Base-by-base conservation (phyloP, 1,284 basidiomycete genomes). In the Amylostereum areolatum region DNA sequence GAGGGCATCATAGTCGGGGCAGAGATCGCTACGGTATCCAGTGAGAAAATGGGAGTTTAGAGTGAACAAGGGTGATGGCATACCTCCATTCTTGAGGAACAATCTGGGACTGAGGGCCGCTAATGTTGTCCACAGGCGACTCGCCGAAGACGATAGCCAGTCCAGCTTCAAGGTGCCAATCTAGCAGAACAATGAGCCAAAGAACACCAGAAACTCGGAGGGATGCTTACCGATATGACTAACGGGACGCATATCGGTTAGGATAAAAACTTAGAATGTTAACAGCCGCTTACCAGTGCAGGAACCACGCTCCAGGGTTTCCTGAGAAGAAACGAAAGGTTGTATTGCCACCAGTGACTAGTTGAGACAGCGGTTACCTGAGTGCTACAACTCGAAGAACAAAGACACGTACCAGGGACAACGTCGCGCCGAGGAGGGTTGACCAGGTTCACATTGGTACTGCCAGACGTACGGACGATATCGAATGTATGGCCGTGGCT, bases 251-350 rank as follows among this genome's bases (percentile, higher is more conserved):
- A 28, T 24, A 6, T 12, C 4, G n/a, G 41, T 25, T 24, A 43
- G 39, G 10, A 28, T 12, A 25, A 28, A 28, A 7, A 43, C 18
- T 28, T 25, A n/a, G 30, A 11, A n/a, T 7, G 30, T 28, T 25
- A 43, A 29, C 10, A 28, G 25, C 27, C 11, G 28, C 41, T 11
- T 25, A 43, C 41, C 73, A 73, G 56, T 75, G 72, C 30, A 75
- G 55, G 55, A 75, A 64, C 73, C 74, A 75, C 3, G 74, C 74
- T 0, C 73, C 75, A 34, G 75, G 57, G 49, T 77, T 78, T 50
- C 75, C 68, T 0, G 74, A 75, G 37, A 49, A 49, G 48, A 61
- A 65, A 4, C 65, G 63, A 47, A 67, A 63, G 9, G 65, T 67
- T 36, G 64, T 63, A 47, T 65, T 60, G 33, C 59, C 59, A 52